phyloP scores from a whole-genome alignment of 164 flowering plant genomes.

The Kalanchoe fedtschenkoi region DNA sequence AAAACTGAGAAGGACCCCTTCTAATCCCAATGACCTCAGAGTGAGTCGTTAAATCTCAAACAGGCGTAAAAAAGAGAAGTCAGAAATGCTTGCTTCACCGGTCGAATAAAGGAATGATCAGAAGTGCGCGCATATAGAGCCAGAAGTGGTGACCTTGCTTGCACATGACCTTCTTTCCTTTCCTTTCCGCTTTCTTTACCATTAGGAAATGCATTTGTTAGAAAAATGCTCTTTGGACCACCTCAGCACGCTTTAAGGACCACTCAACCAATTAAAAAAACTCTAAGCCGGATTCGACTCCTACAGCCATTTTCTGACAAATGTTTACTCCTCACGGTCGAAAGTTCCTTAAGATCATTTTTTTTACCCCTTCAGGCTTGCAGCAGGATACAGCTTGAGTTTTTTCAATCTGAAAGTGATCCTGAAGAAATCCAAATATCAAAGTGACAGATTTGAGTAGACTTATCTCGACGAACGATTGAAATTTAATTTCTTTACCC shows the following conservation, averaged over 20 bases:
- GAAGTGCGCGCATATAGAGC: not conserved
- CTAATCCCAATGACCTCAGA: too few relatives aligned
- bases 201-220: not conserved
- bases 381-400: not conserved
- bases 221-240: not conserved
- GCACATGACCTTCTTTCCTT: not conserved
- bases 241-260: not conserved
- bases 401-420: not conserved
- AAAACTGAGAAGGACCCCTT: too few relatives aligned
- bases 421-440: not conserved
- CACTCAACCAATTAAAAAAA: not conserved
- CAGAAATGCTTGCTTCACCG: too few relatives aligned
- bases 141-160: not conserved
- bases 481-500: not conserved
- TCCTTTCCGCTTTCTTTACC: slow-evolving; percentile 3
- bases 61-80: too few relatives aligned
- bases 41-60: too few relatives aligned
- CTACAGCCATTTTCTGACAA: not conserved
- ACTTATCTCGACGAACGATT: not conserved
- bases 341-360: too few relatives aligned
- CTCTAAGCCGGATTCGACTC: too few relatives aligned
- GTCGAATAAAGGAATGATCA: not conserved
- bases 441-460: not conserved
- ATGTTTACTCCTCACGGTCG: too few relatives aligned
- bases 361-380: not conserved